These are phyloP conservation scores for Xylariaceae sp. DNA, from an alignment of 2,329 filamentous ascomycete species.

Conservation along the genomic window DNA sequence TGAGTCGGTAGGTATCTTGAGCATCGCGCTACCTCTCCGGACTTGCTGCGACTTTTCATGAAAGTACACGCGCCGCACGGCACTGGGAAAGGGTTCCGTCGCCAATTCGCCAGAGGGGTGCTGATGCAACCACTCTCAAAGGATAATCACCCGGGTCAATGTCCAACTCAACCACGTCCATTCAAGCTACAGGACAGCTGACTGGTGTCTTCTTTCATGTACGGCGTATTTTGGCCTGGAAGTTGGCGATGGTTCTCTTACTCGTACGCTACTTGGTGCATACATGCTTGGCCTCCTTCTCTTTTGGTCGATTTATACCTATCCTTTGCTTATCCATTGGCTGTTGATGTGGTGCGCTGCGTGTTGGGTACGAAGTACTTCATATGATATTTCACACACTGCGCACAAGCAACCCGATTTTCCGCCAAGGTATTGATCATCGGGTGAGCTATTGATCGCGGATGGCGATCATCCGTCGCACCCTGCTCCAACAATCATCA, in stretches of 20 bases:
- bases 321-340: conserved; percentile 21
- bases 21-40: too few relatives aligned
- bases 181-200: background rate
- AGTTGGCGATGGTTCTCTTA: conserved; percentile 3
- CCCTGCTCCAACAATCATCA: background rate
- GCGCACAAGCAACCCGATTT: background rate
- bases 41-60: too few relatives aligned
- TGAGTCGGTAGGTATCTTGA: too few relatives aligned
- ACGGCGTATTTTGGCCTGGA: background rate
- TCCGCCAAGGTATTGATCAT: too few relatives aligned
- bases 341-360: conserved; percentile 7
- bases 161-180: background rate
- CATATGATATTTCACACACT: conserved; percentile 5
- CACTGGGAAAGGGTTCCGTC: background rate
- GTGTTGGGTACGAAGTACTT: background rate
- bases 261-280: background rate
- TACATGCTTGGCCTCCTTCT: conserved; percentile 18
- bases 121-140: background rate
- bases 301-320: conserved; percentile 16
- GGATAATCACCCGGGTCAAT: background rate
- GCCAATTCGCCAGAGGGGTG: background rate
- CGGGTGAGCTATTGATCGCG: background rate
- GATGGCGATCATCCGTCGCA: conserved; percentile 16
- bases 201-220: background rate
- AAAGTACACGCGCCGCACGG: too few relatives aligned